Conservation (phyloP, 176 grass and related monocot genomes). For the barley (Hordeum vulgare) region MorexV3_pseudomolecules_assembly NC_058519.1:628765441-628765940, state of each 20-base stretch:
- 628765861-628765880: neutral
- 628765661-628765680: neutral
- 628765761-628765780: neutral
- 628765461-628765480: slow-evolving; percentile 7
- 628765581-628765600: neutral
- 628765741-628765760: neutral
- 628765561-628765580: neutral
- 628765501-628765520: neutral
- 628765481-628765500: neutral
- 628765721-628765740: neutral
- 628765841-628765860: neutral
- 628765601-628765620: neutral
- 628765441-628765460: neutral
- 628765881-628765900: slow-evolving; percentile 69
- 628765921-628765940: slow-evolving; percentile 86
- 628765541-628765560: neutral
- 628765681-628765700: neutral
- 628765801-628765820: neutral
- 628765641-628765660: neutral
- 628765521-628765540: neutral
- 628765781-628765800: neutral
- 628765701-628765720: neutral
- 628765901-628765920: slow-evolving; percentile 71
- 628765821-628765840: neutral
- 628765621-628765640: neutral